Evolutionary conservation across 1,139 yeast species (phyloP).

Genomic region (Chernovozyma aurita): DNA sequence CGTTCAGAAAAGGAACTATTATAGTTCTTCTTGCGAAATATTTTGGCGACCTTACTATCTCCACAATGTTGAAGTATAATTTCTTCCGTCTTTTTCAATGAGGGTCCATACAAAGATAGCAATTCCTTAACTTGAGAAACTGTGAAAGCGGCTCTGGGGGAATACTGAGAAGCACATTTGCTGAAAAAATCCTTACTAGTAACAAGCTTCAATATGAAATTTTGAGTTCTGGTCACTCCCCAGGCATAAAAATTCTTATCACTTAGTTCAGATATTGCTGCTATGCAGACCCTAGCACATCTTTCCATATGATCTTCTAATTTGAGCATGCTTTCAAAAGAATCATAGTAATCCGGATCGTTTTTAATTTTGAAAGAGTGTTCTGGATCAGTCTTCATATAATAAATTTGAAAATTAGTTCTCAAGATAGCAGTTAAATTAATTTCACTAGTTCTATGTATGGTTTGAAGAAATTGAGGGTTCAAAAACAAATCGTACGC

Average conservation of each 20-base stretch:
- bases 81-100: conserved; percentile 4
- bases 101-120: not conserved
- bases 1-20: not conserved
- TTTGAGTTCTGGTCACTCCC: conserved; percentile 37
- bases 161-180: conserved; percentile 7
- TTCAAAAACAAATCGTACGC: conserved; percentile 17
- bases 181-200: conserved; percentile 22
- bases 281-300: conserved; percentile 14
- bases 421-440: conserved; percentile 17
- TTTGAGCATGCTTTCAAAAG: conserved; percentile 9
- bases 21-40: conserved; percentile 2
- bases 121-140: conserved; percentile 4
- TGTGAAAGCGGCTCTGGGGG: not conserved
- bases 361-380: conserved; percentile 3
- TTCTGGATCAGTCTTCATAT: conserved; percentile 2
- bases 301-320: conserved; percentile 12
- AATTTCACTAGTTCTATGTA: conserved; percentile 21
- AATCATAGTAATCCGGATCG: conserved; percentile 3
- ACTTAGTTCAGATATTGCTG: conserved; percentile 15
- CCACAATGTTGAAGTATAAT: conserved; percentile 4
- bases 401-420: conserved; percentile 4
- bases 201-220: conserved; percentile 22
- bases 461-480: conserved; percentile 16
- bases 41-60: not conserved
- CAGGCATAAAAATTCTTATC: conserved; percentile 42